phyloP scores from a whole-genome alignment of 805 yeast genomes.

The Suhomyces vadensis region DNA sequence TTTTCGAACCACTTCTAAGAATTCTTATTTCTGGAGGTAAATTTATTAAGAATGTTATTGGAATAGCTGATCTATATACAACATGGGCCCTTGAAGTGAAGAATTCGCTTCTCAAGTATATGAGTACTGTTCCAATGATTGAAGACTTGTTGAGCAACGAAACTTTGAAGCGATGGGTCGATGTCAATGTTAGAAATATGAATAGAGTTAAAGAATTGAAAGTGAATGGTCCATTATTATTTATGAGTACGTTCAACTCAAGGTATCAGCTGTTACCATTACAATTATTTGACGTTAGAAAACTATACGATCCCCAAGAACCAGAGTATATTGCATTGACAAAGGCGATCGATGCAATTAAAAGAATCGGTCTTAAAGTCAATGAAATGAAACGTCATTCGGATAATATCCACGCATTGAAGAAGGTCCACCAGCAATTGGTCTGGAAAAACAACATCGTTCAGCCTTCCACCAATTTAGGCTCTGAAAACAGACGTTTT shows the following conservation, averaged over 20 bases:
- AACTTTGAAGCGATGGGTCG: slow-evolving; percentile 58
- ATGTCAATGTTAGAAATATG: slow-evolving; percentile 50
- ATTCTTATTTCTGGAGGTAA: slow-evolving; percentile 65
- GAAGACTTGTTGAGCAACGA: slow-evolving; percentile 55
- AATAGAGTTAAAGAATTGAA: slow-evolving; percentile 49
- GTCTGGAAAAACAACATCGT: slow-evolving; percentile 49
- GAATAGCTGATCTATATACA: slow-evolving; percentile 59
- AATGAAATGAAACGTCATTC: slow-evolving; percentile 64
- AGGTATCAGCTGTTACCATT: slow-evolving; percentile 56
- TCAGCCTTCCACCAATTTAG: slow-evolving; percentile 32
- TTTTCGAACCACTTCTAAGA: slow-evolving; percentile 58
- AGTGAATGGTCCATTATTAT: slow-evolving; percentile 41
- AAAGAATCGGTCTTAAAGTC: slow-evolving; percentile 55
- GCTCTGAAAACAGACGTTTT: slow-evolving; percentile 55
- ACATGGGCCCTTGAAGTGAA: slow-evolving; percentile 65
- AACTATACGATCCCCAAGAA: slow-evolving; percentile 41
- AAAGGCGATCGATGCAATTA: slow-evolving; percentile 56
- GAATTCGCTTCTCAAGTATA: slow-evolving; percentile 56
- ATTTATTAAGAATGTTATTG: slow-evolving; percentile 50
- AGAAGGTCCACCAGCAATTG: slow-evolving; percentile 52
- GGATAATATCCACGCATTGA: slow-evolving; percentile 56
- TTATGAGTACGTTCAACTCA: slow-evolving; percentile 45
- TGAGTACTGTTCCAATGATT: slow-evolving; percentile 60
- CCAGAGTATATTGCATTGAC: slow-evolving; percentile 54
- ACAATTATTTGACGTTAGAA: slow-evolving; percentile 59